Evolutionary conservation across 768 basidiomycete species (phyloP).

Genomic region (Strobilomyces dryophilus): DNA sequence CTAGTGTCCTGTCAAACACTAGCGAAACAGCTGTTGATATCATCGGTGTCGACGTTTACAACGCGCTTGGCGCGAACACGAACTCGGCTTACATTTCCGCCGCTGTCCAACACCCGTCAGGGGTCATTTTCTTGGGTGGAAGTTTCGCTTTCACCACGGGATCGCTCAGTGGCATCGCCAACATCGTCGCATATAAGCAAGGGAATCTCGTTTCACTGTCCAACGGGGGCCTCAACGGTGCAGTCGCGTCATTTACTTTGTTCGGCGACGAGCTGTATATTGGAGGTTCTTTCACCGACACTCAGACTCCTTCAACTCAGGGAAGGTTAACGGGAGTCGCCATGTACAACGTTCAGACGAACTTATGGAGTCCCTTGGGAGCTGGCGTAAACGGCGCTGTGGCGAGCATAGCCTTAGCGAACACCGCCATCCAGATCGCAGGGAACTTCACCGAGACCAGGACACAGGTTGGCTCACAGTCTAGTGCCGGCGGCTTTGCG

Average conservation of each 20-base stretch:
- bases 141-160: conserved; percentile 62
- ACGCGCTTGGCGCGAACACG: conserved; percentile 47
- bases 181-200: conserved; percentile 69
- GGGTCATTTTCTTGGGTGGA: conserved; percentile 71
- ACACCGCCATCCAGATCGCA: conserved; percentile 55
- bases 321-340: conserved; percentile 59
- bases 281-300: conserved; percentile 85
- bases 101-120: conserved; percentile 63
- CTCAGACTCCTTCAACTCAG: conserved; percentile 47
- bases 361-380: conserved; percentile 64
- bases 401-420: conserved; percentile 48
- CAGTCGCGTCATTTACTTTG: conserved; percentile 64
- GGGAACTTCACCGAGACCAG: conserved; percentile 69
- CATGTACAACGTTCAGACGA: conserved; percentile 60
- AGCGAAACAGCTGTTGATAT: conserved; percentile 66
- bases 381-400: conserved; percentile 79
- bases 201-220: conserved; percentile 51
- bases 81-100: conserved; percentile 43
- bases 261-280: conserved; percentile 67
- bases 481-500: conserved; percentile 59
- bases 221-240: conserved; percentile 73
- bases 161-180: conserved; percentile 52
- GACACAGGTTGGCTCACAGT: conserved; percentile 33
- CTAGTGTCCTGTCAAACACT: conserved; percentile 57
- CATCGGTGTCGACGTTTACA: conserved; percentile 58